phyloP scores from a whole-genome alignment of 1,139 yeast genomes.

The Diutina pseudorugosa region DNA sequence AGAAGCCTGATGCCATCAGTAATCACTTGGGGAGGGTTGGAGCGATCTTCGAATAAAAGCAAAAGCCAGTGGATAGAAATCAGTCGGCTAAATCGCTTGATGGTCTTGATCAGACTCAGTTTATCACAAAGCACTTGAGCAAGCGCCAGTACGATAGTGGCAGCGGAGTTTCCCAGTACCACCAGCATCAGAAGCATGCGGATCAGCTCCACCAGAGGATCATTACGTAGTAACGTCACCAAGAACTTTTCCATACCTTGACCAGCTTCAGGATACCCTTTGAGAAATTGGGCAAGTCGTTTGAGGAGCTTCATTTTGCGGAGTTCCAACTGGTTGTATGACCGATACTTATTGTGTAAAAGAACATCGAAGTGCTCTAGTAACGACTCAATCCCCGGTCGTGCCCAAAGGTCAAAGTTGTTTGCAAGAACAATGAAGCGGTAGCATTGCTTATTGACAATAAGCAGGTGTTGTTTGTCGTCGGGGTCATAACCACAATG shows the following conservation, averaged over 20 bases:
- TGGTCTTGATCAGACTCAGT: slow-evolving; percentile 14
- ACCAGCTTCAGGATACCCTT: slow-evolving; percentile 11
- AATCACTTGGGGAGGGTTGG: slow-evolving; percentile 22
- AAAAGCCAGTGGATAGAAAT: slow-evolving; percentile 58
- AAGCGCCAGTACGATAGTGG: not conserved
- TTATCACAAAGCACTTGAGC: not conserved
- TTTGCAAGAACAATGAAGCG: slow-evolving; percentile 13
- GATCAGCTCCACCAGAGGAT: slow-evolving; percentile 1
- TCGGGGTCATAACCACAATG: slow-evolving; percentile 17
- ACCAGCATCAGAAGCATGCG: slow-evolving; percentile 1
- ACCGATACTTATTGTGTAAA: slow-evolving; percentile 35
- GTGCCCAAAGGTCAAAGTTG: slow-evolving; percentile 20
- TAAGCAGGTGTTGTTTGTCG: slow-evolving; percentile 10
- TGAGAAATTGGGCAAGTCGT: slow-evolving; percentile 40
- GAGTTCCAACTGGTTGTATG: slow-evolving; percentile 39
- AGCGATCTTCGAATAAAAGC: slow-evolving; percentile 29
- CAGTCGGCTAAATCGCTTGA: slow-evolving; percentile 40
- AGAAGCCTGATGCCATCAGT: slow-evolving; percentile 37
- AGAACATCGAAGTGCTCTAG: slow-evolving; percentile 46
- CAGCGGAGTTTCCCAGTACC: not conserved
- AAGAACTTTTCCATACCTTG: not conserved
- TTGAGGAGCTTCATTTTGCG: slow-evolving; percentile 41
- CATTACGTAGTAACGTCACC: slow-evolving; percentile 8
- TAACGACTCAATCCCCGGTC: slow-evolving; percentile 11
- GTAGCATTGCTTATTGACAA: slow-evolving; percentile 3